These are phyloP conservation scores for Discostella pseudostelligera DNA, from an alignment of 108 stramenopile genomes.

Conservation along the genomic window DNA sequence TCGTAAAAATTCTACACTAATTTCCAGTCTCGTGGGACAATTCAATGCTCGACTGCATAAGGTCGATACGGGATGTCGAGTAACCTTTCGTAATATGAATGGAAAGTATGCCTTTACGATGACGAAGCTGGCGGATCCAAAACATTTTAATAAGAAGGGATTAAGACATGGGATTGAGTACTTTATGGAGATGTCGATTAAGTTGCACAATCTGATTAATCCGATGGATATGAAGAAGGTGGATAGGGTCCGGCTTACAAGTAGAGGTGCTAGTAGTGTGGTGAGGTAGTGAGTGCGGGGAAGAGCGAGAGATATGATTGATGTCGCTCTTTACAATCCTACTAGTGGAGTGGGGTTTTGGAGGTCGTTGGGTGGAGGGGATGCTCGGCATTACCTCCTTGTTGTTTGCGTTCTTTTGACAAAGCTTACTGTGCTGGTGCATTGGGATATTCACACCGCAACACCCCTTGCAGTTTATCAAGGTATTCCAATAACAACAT, in stretches of 20 bases:
- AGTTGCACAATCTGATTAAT: constrained; percentile 43
- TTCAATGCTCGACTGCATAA: constrained; percentile 36
- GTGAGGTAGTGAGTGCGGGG: not conserved
- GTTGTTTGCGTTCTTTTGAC: too few species aligned
- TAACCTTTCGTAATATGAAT: constrained; percentile 28
- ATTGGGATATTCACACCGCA: too few species aligned
- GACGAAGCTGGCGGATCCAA: constrained; percentile 16
- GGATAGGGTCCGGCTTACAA: constrained; percentile 38
- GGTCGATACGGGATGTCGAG: constrained; percentile 22
- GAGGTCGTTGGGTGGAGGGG: too few species aligned
- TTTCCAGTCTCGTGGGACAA: constrained; percentile 28
- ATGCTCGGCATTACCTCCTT: too few species aligned
- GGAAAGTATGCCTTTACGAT: constrained; percentile 26
- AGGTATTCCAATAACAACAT: too few species aligned
- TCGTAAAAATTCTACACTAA: constrained; percentile 30
- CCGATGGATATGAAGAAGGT: constrained; percentile 21
- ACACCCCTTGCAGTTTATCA: too few species aligned
- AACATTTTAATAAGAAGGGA: constrained; percentile 22
- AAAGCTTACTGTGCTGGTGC: too few species aligned
- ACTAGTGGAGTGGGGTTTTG: too few species aligned
- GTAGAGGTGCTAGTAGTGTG: not conserved
- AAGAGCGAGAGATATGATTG: too few species aligned
- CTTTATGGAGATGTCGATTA: constrained; percentile 43
- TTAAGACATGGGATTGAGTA: constrained; percentile 38
- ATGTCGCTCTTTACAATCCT: too few species aligned